Evolutionary conservation across 306 rosid species (phyloP).

Genomic region (Mucuna pruriens): DNA sequence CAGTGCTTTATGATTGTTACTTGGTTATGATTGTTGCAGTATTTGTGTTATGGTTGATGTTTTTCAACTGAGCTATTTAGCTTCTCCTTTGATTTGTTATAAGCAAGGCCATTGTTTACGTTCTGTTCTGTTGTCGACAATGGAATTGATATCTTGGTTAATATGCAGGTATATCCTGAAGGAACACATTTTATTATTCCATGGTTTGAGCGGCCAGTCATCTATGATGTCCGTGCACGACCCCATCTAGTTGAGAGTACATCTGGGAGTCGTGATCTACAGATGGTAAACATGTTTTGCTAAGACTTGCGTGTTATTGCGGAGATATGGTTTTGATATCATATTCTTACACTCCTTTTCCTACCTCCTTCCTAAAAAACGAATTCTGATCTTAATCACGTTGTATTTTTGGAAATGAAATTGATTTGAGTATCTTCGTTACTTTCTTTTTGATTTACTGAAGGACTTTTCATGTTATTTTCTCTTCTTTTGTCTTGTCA

Average conservation of each 20-base stretch:
- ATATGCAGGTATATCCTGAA: slow-evolving; percentile 89
- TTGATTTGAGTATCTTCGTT: background rate
- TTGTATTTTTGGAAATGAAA: background rate
- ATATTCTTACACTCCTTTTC: background rate
- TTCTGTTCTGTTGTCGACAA: background rate
- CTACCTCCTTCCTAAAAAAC: background rate
- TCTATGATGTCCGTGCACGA: slow-evolving; percentile 85
- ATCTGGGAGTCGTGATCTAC: slow-evolving; percentile 88
- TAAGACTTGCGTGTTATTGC: background rate
- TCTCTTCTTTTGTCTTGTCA: background rate
- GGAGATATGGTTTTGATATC: background rate
- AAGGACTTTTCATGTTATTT: background rate
- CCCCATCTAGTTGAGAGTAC: slow-evolving; percentile 75
- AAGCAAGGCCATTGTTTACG: background rate
- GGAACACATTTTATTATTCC: slow-evolving; percentile 84
- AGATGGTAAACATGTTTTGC: slow-evolving; percentile 57
- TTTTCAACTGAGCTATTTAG: background rate
- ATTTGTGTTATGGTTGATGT: background rate
- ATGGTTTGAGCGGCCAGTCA: slow-evolving; percentile 90
- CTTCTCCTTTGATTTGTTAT: slow-evolving; percentile 2
- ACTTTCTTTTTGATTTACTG: background rate
- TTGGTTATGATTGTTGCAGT: background rate
- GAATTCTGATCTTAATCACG: background rate
- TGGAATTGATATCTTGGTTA: background rate
- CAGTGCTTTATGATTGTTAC: background rate